These are phyloP conservation scores for Domatiomyces globalis DNA, from an alignment of 2,329 filamentous ascomycete genomes.

Conservation along the genomic window DNA sequence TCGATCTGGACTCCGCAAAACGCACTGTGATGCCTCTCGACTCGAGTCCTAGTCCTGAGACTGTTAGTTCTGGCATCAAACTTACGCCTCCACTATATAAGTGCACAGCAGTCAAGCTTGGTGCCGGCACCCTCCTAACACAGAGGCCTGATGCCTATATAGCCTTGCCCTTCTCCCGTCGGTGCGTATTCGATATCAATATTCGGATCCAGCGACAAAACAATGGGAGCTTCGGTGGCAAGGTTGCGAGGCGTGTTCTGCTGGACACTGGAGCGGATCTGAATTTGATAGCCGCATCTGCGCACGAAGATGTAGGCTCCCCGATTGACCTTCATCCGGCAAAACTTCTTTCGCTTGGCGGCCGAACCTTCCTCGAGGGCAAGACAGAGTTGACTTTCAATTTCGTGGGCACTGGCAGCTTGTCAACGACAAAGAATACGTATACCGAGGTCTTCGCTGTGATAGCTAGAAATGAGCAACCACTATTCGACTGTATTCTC, in stretches of 20 bases:
- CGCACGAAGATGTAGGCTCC: constrained; percentile 5
- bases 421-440: background rate
- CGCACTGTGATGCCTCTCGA: too few relatives aligned
- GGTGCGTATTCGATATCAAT: background rate
- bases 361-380: constrained; percentile 7
- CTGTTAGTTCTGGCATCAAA: too few relatives aligned
- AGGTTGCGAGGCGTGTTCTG: constrained; percentile 5
- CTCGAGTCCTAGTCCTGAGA: too few relatives aligned
- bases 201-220: background rate
- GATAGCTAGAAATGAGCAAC: constrained; percentile 1
- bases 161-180: background rate
- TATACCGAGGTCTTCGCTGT: background rate
- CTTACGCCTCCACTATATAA: too few relatives aligned
- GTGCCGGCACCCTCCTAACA: too few relatives aligned
- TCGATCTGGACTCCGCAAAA: too few relatives aligned
- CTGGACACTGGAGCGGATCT: constrained; percentile 12
- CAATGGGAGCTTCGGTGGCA: too few relatives aligned
- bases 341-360: constrained; percentile 8
- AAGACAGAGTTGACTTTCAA: background rate
- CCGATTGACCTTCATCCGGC: constrained; percentile 4
- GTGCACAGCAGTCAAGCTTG: too few relatives aligned
- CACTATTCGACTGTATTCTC: constrained; percentile 14
- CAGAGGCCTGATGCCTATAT: too few relatives aligned
- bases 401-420: background rate
- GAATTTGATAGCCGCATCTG: constrained; percentile 10